phyloP scores from a whole-genome alignment of 495 filamentous ascomycete genomes.

The Podospora australis region DNA sequence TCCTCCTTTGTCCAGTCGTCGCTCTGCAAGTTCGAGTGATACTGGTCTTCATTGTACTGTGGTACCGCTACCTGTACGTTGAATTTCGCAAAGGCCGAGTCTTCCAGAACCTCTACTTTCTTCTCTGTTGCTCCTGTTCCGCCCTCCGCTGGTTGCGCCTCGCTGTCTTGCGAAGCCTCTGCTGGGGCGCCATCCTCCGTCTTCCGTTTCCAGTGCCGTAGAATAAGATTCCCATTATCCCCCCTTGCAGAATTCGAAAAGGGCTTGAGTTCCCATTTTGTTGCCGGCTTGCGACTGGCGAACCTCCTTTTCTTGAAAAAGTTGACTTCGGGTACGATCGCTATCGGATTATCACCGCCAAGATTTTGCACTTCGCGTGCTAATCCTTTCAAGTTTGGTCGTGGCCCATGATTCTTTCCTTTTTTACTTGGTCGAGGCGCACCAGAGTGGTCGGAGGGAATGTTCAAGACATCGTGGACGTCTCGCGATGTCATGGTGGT shows the following conservation, averaged over 20 bases:
- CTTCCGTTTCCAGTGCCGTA: constrained; percentile 62
- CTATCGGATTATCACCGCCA: constrained; percentile 43
- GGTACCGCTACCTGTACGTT: constrained; percentile 71
- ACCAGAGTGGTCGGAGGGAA: constrained; percentile 56
- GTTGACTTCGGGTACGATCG: constrained; percentile 40
- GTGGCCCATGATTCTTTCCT: constrained; percentile 61
- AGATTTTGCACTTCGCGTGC: constrained; percentile 56
- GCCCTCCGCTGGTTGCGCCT: constrained; percentile 10
- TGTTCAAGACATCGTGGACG: constrained; percentile 83
- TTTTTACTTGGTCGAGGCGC: constrained; percentile 64
- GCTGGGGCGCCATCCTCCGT: constrained; percentile 23
- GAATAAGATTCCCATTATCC: constrained; percentile 43
- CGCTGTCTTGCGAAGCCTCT: constrained; percentile 13
- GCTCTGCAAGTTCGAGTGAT: constrained; percentile 64
- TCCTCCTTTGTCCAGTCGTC: constrained; percentile 84
- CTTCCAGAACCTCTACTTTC: constrained; percentile 33
- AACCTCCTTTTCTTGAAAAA: constrained; percentile 44
- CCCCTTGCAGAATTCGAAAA: constrained; percentile 52
- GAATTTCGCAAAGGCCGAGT: constrained; percentile 66
- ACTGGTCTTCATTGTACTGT: constrained; percentile 78
- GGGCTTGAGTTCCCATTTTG: constrained; percentile 44
- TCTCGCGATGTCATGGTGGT: constrained; percentile 67
- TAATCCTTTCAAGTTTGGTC: constrained; percentile 56
- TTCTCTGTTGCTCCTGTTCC: constrained; percentile 9
- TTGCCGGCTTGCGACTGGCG: constrained; percentile 56